Conservation (phyloP, 805 yeast species). For the Kodamaea leandrae region DNA sequence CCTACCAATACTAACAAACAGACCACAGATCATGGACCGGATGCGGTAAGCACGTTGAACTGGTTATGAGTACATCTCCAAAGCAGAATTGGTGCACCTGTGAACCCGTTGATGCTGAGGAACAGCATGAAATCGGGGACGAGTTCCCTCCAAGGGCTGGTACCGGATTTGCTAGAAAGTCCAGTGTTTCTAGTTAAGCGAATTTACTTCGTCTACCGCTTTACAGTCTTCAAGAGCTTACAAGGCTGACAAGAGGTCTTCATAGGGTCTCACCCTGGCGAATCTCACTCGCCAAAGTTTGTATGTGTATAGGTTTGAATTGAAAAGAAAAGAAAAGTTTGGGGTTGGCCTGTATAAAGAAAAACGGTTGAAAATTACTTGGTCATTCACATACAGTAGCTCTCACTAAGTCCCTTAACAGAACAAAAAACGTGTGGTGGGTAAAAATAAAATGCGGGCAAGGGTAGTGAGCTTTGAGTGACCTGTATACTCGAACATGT, state of each 20-base stretch:
- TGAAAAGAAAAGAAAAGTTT: background rate
- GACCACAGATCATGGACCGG: constrained; percentile 63
- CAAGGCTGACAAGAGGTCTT: too few relatives aligned
- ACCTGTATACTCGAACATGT: too few relatives aligned
- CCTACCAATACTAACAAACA: constrained; percentile 12
- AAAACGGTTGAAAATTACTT: background rate
- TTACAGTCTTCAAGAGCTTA: too few relatives aligned
- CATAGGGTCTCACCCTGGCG: too few relatives aligned
- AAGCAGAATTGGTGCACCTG: constrained; percentile 55
- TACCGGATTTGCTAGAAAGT: constrained; percentile 49
- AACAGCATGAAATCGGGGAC: constrained; percentile 21
- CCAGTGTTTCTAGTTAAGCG: constrained; percentile 8
- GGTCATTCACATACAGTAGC: background rate
- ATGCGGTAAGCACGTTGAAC: constrained; percentile 54
- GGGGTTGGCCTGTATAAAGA: constrained; percentile 1
- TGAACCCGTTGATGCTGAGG: constrained; percentile 39
- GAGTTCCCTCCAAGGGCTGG: constrained; percentile 60
- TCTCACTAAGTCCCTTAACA: background rate
- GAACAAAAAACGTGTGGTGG: background rate
- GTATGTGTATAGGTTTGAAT: background rate
- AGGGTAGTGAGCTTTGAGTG: too few relatives aligned
- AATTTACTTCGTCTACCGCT: too few relatives aligned
- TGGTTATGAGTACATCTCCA: constrained; percentile 53
- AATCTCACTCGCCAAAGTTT: too few relatives aligned
- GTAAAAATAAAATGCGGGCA: background rate